These are phyloP conservation scores for Parietichytrium sp. DNA, from an alignment of 108 stramenopile genomes.

Conservation along the genomic window DNA sequence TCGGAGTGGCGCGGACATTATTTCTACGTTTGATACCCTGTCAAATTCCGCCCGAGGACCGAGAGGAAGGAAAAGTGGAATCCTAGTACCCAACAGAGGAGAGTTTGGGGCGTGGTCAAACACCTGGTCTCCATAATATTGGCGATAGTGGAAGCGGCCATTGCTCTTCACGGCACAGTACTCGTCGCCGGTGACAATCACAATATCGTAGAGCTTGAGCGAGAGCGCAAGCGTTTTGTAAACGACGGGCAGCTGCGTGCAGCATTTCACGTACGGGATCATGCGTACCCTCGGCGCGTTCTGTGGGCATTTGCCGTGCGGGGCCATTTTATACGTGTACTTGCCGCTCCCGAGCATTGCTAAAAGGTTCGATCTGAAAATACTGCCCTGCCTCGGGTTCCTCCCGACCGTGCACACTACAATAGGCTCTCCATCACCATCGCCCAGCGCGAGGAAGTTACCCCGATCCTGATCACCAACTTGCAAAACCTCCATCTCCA, in stretches of 20 bases:
- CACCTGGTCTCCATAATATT: conserved; percentile 12
- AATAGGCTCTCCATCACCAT: too few species aligned
- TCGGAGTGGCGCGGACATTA: not conserved
- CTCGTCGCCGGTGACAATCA: conserved; percentile 38
- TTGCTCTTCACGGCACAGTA: conserved; percentile 27
- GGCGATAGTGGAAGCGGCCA: conserved; percentile 16
- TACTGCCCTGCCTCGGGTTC: conserved; percentile 17
- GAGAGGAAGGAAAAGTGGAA: conserved; percentile 7
- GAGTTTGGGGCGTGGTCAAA: not conserved
- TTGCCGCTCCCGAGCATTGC: not conserved
- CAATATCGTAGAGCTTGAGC: conserved; percentile 35
- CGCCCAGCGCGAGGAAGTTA: too few species aligned
- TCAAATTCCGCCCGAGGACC: conserved; percentile 14
- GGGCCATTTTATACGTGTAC: not conserved
- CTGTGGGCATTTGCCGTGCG: not conserved
- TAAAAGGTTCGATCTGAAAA: not conserved
- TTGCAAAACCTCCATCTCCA: too few species aligned
- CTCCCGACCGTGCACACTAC: not conserved
- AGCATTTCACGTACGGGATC: conserved; percentile 25
- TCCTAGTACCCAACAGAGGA: not conserved
- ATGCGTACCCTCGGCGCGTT: conserved; percentile 16
- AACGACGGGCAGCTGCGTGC: conserved; percentile 24
- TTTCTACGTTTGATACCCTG: not conserved
- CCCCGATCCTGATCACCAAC: too few species aligned
- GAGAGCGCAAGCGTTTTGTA: not conserved